Percentiles rank a stretch among this genome's conserved stretches.
These are phyloP conservation scores for Arthrobotrys musiformis DNA, from an alignment of 2,329 filamentous ascomycete species.

Conservation along the genomic window DNA sequence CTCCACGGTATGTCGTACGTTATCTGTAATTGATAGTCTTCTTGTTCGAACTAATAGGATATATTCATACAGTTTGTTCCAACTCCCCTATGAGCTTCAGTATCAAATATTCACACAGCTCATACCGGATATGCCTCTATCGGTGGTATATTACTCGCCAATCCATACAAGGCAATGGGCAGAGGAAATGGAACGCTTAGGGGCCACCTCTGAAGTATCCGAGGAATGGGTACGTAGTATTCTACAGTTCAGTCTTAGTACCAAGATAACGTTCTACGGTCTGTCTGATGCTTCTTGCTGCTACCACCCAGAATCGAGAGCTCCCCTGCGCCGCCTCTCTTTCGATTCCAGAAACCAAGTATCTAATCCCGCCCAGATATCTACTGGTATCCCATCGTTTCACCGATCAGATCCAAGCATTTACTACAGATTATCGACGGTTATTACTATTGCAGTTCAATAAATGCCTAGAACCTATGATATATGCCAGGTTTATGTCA, in stretches of 20 bases:
- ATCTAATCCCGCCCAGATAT: neutral
- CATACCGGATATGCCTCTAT: neutral
- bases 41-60: too few species aligned
- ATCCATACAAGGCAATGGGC: neutral
- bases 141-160: neutral
- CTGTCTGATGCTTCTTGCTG: neutral
- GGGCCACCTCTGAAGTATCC: neutral
- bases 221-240: neutral
- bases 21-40: too few species aligned
- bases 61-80: neutral
- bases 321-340: neutral
- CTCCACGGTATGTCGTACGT: neutral
- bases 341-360: neutral
- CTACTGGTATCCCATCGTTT: neutral
- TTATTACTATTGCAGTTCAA: neutral
- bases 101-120: neutral
- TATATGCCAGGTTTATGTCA: neutral
- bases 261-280: neutral
- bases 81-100: neutral
- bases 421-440: neutral
- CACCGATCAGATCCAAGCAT: neutral
- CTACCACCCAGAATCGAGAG: neutral
- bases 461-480: neutral
- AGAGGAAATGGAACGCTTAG: neutral
- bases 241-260: too few species aligned